These are phyloP conservation scores for Furcasterigmium sp. DNA, from an alignment of 2,329 filamentous ascomycete species.

Conservation along the genomic window DNA sequence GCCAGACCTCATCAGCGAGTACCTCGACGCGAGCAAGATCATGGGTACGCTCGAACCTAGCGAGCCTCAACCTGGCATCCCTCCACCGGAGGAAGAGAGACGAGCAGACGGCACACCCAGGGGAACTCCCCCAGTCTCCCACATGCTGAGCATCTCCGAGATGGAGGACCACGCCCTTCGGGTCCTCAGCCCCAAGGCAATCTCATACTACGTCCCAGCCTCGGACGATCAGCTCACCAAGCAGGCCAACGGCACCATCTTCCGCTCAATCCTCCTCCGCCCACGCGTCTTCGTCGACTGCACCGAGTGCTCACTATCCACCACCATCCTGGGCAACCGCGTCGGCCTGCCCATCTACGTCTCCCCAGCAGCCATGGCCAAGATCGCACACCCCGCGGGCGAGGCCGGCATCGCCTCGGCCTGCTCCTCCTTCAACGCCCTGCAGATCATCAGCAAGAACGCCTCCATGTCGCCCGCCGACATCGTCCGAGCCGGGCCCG, in stretches of 20 bases:
- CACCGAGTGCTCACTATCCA: slow-evolving; percentile 63
- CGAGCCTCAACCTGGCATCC: not conserved
- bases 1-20: slow-evolving; percentile 71
- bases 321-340: slow-evolving; percentile 61
- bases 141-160: slow-evolving; percentile 73
- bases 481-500: slow-evolving; percentile 61
- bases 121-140: slow-evolving; percentile 48
- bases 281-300: slow-evolving; percentile 81
- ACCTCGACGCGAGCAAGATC: slow-evolving; percentile 62
- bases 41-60: slow-evolving; percentile 63
- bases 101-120: slow-evolving; percentile 17
- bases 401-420: slow-evolving; percentile 74
- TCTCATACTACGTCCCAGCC: slow-evolving; percentile 85
- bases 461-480: slow-evolving; percentile 79
- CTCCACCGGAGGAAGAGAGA: slow-evolving; percentile 39
- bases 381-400: slow-evolving; percentile 68
- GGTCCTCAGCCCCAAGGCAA: slow-evolving; percentile 69
- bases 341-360: slow-evolving; percentile 70
- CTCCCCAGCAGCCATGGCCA: slow-evolving; percentile 75
- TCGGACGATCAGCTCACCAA: slow-evolving; percentile 74
- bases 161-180: slow-evolving; percentile 70
- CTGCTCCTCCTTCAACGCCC: slow-evolving; percentile 61
- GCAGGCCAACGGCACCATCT: slow-evolving; percentile 67
- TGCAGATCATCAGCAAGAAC: slow-evolving; percentile 79
- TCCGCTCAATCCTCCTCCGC: slow-evolving; percentile 69